Conservation (phyloP, 1,284 basidiomycete genomes). For the Cryptococcus sp. region DNA sequence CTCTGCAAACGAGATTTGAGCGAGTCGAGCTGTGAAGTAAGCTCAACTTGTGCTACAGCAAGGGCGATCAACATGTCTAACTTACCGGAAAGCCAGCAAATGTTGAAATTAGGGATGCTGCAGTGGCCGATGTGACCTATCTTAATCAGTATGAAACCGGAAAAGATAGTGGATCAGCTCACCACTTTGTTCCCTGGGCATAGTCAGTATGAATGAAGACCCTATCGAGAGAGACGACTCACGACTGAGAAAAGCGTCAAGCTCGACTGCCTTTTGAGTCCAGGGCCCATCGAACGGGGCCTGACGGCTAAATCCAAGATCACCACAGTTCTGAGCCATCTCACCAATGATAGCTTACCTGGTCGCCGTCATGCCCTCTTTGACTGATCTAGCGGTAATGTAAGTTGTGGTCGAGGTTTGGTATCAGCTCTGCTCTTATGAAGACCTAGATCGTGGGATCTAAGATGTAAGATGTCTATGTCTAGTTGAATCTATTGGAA, state of each 20-base stretch:
- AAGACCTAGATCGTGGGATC: too few relatives aligned
- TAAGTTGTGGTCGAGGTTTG: too few relatives aligned
- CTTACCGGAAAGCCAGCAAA: slow-evolving; percentile 48
- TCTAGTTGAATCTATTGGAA: too few relatives aligned
- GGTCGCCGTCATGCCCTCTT: slow-evolving; percentile 17
- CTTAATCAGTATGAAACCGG: background rate
- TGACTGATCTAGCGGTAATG: background rate
- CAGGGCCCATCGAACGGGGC: slow-evolving; percentile 29
- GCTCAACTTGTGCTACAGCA: background rate
- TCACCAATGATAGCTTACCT: slow-evolving; percentile 5
- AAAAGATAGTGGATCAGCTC: slow-evolving; percentile 3
- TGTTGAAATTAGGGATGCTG: slow-evolving; percentile 47
- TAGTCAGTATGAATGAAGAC: background rate
- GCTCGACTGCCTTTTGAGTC: slow-evolving; percentile 15
- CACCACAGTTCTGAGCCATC: too few relatives aligned
- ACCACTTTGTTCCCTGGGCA: slow-evolving; percentile 36
- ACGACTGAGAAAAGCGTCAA: slow-evolving; percentile 35
- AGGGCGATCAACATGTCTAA: background rate
- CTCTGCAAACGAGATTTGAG: slow-evolving; percentile 88
- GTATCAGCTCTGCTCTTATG: too few relatives aligned
- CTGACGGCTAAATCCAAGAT: slow-evolving; percentile 8
- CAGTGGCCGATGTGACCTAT: slow-evolving; percentile 43
- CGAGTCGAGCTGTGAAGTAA: slow-evolving; percentile 63
- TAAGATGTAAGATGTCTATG: too few relatives aligned
- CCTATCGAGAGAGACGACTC: slow-evolving; percentile 8